A percentile compares a stretch with the other conserved stretches of the same genome.
phyloP scores from a whole-genome alignment of 1,284 basidiomycete genomes.

The Wolfiporia cocos region DNA sequence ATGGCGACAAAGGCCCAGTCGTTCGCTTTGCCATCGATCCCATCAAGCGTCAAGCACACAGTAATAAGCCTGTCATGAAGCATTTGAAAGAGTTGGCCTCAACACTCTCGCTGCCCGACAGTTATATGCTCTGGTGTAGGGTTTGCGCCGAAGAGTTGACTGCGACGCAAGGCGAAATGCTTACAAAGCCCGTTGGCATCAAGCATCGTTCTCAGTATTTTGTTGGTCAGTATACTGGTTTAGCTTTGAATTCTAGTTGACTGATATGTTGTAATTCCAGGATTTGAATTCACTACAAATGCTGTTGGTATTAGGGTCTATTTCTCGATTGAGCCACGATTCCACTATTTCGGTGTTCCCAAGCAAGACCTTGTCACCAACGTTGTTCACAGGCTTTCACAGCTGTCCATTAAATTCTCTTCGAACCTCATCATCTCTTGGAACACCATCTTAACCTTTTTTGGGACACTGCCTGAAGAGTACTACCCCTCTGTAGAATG shows the following conservation, averaged over 20 bases:
- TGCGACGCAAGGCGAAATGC: not conserved
- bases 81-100: not conserved
- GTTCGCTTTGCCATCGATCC: constrained; percentile 5
- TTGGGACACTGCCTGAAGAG: not conserved
- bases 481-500: constrained; percentile 1
- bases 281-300: not conserved
- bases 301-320: constrained; percentile 1
- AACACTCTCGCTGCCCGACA: not conserved
- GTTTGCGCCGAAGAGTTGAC: constrained; percentile 1
- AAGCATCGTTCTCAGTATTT: constrained; percentile 3
- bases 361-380: constrained; percentile 1
- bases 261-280: not conserved
- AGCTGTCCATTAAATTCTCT: not conserved
- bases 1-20: not conserved
- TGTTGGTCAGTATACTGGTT: not conserved
- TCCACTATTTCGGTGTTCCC: not conserved
- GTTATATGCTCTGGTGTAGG: not conserved
- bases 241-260: no score
- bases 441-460: not conserved
- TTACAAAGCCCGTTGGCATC: no score
- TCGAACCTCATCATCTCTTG: no score
- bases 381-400: not conserved
- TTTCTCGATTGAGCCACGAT: not conserved
- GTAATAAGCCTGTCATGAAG: not conserved
- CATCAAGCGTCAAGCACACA: not conserved